These are phyloP conservation scores for Cercospora citrullina DNA, from an alignment of 2,329 filamentous ascomycete species.

Conservation along the genomic window DNA sequence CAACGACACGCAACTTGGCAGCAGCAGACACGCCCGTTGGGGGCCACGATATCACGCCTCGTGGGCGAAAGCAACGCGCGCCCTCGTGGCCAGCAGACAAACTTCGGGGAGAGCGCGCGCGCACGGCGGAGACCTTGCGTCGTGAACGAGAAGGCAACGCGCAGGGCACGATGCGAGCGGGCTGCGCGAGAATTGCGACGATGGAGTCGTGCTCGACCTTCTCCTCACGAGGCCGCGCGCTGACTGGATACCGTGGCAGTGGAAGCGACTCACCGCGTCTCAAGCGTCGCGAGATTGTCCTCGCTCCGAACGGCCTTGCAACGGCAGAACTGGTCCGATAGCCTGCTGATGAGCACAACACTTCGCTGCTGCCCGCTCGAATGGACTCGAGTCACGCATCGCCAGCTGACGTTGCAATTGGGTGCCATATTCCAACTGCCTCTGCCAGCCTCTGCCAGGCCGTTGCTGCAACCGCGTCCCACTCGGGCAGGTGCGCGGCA, in stretches of 20 bases:
- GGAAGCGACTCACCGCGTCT: conserved; percentile 26
- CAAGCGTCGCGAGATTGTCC: conserved; percentile 9
- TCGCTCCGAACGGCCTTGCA: conserved; percentile 7
- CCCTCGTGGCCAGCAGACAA: background rate
- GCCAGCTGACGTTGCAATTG: conserved; percentile 13
- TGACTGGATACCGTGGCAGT: conserved; percentile 27
- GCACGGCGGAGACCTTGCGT: background rate
- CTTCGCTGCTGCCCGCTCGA: conserved; percentile 4
- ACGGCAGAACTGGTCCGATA: conserved; percentile 10
- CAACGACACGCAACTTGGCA: background rate
- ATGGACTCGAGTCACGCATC: conserved; percentile 10
- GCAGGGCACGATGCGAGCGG: background rate
- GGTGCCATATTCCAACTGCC: conserved; percentile 12
- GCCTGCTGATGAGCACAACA: conserved; percentile 9
- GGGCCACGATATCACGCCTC: background rate
- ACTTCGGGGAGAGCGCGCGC: background rate
- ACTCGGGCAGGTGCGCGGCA: conserved; percentile 18
- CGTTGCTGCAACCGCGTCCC: background rate
- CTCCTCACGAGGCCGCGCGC: background rate
- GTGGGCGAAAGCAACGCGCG: background rate
- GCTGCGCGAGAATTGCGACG: background rate
- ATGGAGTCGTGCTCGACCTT: background rate
- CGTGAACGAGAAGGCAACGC: background rate
- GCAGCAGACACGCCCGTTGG: background rate
- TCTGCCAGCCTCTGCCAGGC: conserved; percentile 1